Conservation (phyloP, 2,329 filamentous ascomycete genomes). For the Aspergillus persii region DNA sequence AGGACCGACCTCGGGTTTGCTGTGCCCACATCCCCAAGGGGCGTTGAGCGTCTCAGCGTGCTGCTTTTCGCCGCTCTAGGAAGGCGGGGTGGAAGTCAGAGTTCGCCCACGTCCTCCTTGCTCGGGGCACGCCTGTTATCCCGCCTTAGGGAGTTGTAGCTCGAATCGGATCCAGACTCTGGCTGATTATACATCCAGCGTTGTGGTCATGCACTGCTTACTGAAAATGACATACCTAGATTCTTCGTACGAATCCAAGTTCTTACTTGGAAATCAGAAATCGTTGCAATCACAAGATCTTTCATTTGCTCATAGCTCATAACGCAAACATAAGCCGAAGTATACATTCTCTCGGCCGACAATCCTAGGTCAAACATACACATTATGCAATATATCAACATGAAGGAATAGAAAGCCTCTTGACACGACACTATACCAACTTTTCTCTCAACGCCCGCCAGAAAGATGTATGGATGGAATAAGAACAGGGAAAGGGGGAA, state of each 20-base stretch:
- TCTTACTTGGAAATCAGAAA: too few species aligned
- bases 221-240: too few species aligned
- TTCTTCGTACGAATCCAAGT: too few species aligned
- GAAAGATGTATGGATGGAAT: constrained; percentile 1
- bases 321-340: constrained; percentile 7
- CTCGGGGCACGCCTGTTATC: background rate
- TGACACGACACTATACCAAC: constrained; percentile 9
- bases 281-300: background rate
- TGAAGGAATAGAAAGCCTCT: constrained; percentile 9
- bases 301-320: constrained; percentile 16
- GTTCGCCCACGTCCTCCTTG: background rate
- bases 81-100: background rate
- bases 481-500: background rate
- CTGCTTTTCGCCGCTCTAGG: background rate
- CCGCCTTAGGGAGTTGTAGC: background rate
- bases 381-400: constrained; percentile 2
- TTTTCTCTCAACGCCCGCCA: constrained; percentile 16
- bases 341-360: background rate
- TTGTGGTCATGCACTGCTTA: background rate
- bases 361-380: background rate
- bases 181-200: background rate
- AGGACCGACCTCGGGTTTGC: too few species aligned
- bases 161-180: background rate
- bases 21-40: too few species aligned
- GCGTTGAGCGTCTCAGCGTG: too few species aligned